Evolutionary conservation across 1,284 basidiomycete genomes (phyloP), one percentile per base, ranked within the genome.

Genomic region (Trichosporon ovoides): DNA sequence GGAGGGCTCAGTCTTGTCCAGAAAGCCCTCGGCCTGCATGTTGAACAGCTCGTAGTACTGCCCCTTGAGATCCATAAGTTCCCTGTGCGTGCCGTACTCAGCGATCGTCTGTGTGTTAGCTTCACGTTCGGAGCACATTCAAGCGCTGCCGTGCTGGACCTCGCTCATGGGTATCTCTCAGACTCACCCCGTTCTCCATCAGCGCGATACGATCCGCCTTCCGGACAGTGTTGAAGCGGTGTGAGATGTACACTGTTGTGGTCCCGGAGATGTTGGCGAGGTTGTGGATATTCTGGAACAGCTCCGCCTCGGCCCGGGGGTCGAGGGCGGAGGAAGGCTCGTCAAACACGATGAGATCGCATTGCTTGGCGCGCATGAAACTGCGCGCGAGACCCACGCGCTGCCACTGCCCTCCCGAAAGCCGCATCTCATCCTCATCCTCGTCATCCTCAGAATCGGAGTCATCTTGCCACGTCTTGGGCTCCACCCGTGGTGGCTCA

Each of bases 221-320:
- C 16, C 63, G 60, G 3, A 67, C 64, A 14, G 63, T 64, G 50
- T 52, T 55, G 63, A 91, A 82, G 63, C 88, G 83, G 77, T 91
- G 89, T 4, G 89, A 90, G 68, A 91, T 88, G 75, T 87, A 90
- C 40, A 91, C 83, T 58, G 88, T 85, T 2, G 87, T 88, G 74
- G 87, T 19, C 37, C 24, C 77, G 81, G 65, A 40, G 14, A 22
- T 46, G 35, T 37, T 57, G 3, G 67, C 66, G 16, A 73, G 50
- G 5, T 62, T 60, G 48, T 70, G 69, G 46, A 73, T 73, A 34
- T 62, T 53, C n/a, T 66, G 83, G 65, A 89, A 88, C 57, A 90
- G 83, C 63, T 84, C 83, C 66, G 84, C 86, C 68, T 91, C 88
- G 0, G 89, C 89, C 68, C 85, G 83, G 24, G 87, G 84, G 69